Percentiles rank a stretch among this genome's conserved stretches.
Evolutionary conservation across 495 filamentous ascomycete genomes (phyloP).

Genomic region (Penicillium cosmopolitanum): DNA sequence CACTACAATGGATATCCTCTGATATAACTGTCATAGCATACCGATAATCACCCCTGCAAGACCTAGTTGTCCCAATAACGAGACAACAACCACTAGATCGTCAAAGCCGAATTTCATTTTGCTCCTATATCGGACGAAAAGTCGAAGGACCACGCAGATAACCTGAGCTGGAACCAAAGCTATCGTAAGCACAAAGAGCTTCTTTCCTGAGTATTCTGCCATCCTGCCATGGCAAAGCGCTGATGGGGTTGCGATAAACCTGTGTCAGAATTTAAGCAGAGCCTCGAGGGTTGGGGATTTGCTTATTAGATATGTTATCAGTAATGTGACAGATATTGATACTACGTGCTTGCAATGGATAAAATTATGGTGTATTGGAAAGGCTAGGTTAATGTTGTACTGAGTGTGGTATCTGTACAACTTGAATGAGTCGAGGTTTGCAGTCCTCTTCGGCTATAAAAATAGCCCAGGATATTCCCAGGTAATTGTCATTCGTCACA

Average conservation of each 20-base stretch:
- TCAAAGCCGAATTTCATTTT: constrained; percentile 10
- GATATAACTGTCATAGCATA: neutral
- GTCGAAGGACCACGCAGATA: constrained; percentile 1
- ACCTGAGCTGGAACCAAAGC: neutral
- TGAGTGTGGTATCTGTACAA: constrained; percentile 2
- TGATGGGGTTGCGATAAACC: neutral
- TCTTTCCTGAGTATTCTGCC: constrained; percentile 8
- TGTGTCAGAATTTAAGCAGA: neutral
- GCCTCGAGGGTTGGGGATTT: neutral
- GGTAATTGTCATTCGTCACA: neutral
- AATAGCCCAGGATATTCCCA: neutral
- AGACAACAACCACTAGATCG: constrained; percentile 2
- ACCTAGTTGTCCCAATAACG: constrained; percentile 4
- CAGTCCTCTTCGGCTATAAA: neutral
- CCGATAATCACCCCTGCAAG: neutral
- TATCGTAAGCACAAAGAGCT: constrained; percentile 1
- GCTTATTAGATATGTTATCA: neutral
- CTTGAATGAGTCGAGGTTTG: neutral
- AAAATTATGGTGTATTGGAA: no score
- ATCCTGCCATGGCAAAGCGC: constrained; percentile 1
- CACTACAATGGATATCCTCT: no score
- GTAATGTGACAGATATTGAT: no score
- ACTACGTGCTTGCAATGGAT: neutral
- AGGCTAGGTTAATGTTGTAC: neutral
- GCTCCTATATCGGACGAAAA: constrained; percentile 4